Conservation (phyloP, 2,329 filamentous ascomycete species). For the Pseudogymnoascus sp. region DNA sequence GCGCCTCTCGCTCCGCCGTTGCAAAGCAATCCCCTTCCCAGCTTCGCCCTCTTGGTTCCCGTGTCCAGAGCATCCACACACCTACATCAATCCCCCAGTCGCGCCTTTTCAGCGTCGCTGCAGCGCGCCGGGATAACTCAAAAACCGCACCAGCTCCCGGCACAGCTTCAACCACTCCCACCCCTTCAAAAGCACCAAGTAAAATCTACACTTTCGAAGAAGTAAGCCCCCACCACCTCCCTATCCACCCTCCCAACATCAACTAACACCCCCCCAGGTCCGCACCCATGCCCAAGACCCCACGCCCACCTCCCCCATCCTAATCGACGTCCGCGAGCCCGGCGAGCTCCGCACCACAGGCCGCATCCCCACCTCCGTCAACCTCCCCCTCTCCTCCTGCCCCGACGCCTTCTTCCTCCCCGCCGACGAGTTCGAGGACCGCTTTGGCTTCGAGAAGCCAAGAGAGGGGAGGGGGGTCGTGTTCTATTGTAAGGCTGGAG, state of each 20-base stretch:
- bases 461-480: constrained; percentile 52
- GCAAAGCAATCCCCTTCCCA: neutral
- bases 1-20: neutral
- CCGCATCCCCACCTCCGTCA: constrained; percentile 72
- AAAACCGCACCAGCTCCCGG: neutral
- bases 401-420: constrained; percentile 74
- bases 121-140: neutral
- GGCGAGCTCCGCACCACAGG: constrained; percentile 56
- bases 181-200: constrained; percentile 17
- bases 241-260: neutral
- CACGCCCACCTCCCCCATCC: neutral
- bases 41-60: neutral
- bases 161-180: neutral
- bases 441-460: constrained; percentile 72
- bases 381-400: constrained; percentile 70
- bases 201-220: constrained; percentile 44
- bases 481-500: constrained; percentile 91
- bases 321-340: constrained; percentile 64
- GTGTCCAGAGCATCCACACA: neutral
- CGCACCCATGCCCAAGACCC: constrained; percentile 31
- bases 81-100: neutral
- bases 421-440: constrained; percentile 72
- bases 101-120: neutral
- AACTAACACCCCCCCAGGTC: constrained; percentile 28
- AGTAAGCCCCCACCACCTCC: constrained; percentile 20